Conservation (phyloP, 192 early-diverging fungal species). For the Piromyces finnis region DNA sequence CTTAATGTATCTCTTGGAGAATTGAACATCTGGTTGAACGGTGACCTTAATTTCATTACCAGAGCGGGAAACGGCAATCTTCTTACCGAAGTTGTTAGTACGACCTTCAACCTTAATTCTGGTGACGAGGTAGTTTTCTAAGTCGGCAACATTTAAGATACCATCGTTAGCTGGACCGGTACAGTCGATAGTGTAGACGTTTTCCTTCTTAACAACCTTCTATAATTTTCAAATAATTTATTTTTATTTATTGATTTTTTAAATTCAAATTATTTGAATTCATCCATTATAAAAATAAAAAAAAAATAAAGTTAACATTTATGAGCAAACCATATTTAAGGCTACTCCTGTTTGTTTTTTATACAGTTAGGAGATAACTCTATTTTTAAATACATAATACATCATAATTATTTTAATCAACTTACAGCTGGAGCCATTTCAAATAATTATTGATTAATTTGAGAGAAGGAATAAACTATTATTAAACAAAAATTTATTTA, state of each 20-base stretch:
- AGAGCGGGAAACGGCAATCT: constrained; percentile 63
- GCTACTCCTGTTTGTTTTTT: background rate
- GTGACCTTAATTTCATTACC: constrained; percentile 57
- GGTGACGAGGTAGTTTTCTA: constrained; percentile 98
- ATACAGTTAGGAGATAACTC: background rate
- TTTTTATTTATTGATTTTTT: background rate
- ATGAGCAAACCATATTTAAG: background rate
- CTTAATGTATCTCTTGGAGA: constrained; percentile 99
- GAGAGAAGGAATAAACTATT: background rate
- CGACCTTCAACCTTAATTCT: constrained; percentile 94
- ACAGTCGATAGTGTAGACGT: constrained; percentile 62
- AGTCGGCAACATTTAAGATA: constrained; percentile 92
- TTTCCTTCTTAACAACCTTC: background rate
- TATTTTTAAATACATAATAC: background rate
- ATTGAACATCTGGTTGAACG: constrained; percentile 40
- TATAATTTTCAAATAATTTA: background rate
- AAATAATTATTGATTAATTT: background rate
- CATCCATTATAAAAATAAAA: background rate
- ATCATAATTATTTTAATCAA: background rate
- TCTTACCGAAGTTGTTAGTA: constrained; percentile 82
- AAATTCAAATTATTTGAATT: background rate
- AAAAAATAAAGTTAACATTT: background rate
- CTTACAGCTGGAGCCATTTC: background rate
- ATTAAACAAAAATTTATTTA: background rate
- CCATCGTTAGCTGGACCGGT: constrained; percentile 81